These are phyloP conservation scores for Alloteropsis angusta DNA, from an alignment of 202 grass and related monocot genomes.

Conservation along the genomic window DNA sequence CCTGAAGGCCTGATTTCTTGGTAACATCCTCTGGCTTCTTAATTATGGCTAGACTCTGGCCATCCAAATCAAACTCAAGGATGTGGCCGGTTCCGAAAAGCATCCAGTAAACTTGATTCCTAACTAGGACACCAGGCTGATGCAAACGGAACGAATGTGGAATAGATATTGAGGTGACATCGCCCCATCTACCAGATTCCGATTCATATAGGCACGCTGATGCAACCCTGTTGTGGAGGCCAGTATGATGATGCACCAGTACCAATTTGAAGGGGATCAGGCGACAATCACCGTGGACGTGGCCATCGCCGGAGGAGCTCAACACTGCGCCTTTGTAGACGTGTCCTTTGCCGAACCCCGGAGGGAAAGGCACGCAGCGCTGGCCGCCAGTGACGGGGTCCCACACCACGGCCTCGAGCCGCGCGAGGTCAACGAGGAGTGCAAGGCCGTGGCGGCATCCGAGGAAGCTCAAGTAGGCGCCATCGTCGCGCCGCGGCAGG, in stretches of 20 bases:
- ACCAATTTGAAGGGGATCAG: neutral
- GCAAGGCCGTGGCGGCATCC: slow-evolving; percentile 9
- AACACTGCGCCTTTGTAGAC: neutral
- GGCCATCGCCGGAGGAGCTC: neutral
- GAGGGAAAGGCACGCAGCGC: neutral
- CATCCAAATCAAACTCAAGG: slow-evolving; percentile 1
- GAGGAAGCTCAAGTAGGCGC: neutral
- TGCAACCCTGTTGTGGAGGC: neutral
- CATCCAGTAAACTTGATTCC: neutral
- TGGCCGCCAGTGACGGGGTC: neutral
- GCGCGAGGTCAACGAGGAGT: neutral
- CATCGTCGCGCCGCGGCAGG: neutral
- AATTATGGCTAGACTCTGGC: neutral
- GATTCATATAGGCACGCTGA: neutral
- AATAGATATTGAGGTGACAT: neutral
- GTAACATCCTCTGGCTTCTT: neutral
- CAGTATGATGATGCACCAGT: neutral
- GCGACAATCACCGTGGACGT: neutral
- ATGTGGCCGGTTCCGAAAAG: neutral
- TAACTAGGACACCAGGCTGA: neutral
- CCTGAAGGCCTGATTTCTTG: neutral
- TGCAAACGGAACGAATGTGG: neutral
- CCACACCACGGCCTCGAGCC: neutral
- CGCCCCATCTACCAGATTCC: neutral
- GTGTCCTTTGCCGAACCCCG: neutral